Base-by-base conservation (phyloP, 2,329 filamentous ascomycete species). In the Pseudogymnoascus sp. region DNA sequence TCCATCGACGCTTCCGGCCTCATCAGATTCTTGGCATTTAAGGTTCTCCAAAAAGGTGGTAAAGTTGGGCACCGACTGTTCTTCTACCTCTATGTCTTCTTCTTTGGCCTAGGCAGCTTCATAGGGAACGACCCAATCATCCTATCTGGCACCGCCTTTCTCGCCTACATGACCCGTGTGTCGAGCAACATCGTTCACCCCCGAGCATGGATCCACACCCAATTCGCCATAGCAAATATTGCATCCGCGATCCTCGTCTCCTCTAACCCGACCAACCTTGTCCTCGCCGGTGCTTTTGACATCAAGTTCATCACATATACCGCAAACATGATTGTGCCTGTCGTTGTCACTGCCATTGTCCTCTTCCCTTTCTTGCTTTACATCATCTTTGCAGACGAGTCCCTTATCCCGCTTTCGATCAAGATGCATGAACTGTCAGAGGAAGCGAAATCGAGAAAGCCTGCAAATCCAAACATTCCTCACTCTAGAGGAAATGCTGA, bases 101-200 rank as follows among this genome's bases (percentile, higher is more conserved):
- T 90, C 77, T 90, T 90, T 67, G 73, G 74, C 4, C 74, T 91
- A 0, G 87, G 87, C 1, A 84, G 78, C 70, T 88, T 88, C 69
- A 87, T 91, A 61, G 89, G 89, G 6, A 92, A 91, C 65, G 89
- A 92, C 68, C 88, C 89, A 0, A 87, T 91, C 67, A 90, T 91
- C 62, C 76, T 91, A 0, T 90, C 88, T 0, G 89, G 89, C 1
- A 92, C 88, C 0, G 83, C 89, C 0, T 91, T 91, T 64, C 80
- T 91, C 11, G 86, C 88, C 2, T 92, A 92, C 74, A 90, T 92
- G 87, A 91, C 88, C 0, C 80, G 87, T 6, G 87, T 90, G 0
- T 90, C 88, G 0, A 86, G 83, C 74, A 91, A 91, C 68, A 91
- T 92, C 65, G 76, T 81, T 10, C 84, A 89, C 64, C 88, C 89